Base-by-base conservation (phyloP, 2,329 filamentous ascomycete species). In the Botryotinia narcissicola region DNA sequence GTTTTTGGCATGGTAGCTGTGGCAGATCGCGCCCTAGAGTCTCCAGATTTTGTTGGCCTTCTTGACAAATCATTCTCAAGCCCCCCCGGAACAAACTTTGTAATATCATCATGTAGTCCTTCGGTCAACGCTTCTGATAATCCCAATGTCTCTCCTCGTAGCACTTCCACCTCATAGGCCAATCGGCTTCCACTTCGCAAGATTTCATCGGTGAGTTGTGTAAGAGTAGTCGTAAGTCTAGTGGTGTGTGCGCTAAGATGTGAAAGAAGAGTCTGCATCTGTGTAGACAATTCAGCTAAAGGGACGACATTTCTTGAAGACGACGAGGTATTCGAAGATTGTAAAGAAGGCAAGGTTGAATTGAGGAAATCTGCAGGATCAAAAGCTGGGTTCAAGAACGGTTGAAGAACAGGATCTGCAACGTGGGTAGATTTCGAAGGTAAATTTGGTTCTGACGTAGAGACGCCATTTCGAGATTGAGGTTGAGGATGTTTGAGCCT, bases 141-240 rank as follows among this genome's bases (percentile, higher is more conserved):
- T n/a, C 92, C 88, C 64, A 94, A 84, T 3, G 94, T 92, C 83
- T 98, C 95, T 75, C 95, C 95, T n/a, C 94, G 89, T 67, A 98
- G 83, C 29, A 98, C 88, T 82, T 98, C 95, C 32, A 98, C 95
- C 83, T 98, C 93, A 80, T 99, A 99, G 32, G 95, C 94, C 73
- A 99, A 85, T 6, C 95, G 88, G 76, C 93, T 94, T 40, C 95
- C 93, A 79, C 93, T 95, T 73, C 96, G 89, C 75, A 99, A 83
- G 76, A 99, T 98, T 78, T 98, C 96, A 82, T 99, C 95, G 18
- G 96, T 98, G 74, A 98, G 86, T 79, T 95, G 91, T 46, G 94
- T 97, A 73, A 99, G 87, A 63, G 91, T 93, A 71, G 87, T 90
- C 22, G 94, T 94, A 12, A 98, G 85, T 63, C 94, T 89, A 29